Evolutionary conservation across 148 eudicot species (phyloP).

Genomic region (Euryodendron excelsum): DNA sequence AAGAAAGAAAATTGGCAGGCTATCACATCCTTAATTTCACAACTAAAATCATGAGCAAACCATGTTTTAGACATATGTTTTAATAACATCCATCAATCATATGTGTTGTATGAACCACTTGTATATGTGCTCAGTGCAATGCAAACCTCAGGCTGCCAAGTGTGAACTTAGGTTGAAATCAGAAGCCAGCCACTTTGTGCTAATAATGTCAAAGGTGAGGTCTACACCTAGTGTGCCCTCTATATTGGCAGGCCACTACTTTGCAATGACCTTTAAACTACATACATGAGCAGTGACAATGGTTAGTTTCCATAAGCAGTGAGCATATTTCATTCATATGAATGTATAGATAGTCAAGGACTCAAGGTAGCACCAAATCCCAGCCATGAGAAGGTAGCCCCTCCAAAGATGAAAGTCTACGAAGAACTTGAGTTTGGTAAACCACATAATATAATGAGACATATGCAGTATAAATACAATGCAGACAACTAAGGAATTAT

Average conservation of each 20-base stretch:
- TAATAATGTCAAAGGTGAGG: neutral
- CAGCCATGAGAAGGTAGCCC: neutral
- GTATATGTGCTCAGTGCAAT: neutral
- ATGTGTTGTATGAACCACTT: neutral
- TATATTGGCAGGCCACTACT: neutral
- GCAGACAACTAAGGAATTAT: neutral
- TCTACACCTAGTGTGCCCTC: neutral
- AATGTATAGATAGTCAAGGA: neutral
- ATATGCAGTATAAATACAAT: constrained; percentile 1
- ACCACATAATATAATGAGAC: neutral
- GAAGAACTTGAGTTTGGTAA: neutral
- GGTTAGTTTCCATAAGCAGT: neutral
- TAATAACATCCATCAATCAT: neutral
- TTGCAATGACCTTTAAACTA: neutral
- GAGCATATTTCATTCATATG: neutral
- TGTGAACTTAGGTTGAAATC: neutral
- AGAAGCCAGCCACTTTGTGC: neutral
- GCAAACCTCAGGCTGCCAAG: neutral
- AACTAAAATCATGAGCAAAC: neutral
- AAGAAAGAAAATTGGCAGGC: neutral
- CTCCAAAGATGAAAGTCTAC: neutral
- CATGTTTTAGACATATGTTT: neutral
- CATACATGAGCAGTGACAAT: neutral
- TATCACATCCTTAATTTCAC: neutral
- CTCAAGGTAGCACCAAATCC: neutral